Evolutionary conservation across 2,329 filamentous ascomycete species (phyloP), one percentile per base, ranked within the genome.

Genomic region (Monosporascus sp.): DNA sequence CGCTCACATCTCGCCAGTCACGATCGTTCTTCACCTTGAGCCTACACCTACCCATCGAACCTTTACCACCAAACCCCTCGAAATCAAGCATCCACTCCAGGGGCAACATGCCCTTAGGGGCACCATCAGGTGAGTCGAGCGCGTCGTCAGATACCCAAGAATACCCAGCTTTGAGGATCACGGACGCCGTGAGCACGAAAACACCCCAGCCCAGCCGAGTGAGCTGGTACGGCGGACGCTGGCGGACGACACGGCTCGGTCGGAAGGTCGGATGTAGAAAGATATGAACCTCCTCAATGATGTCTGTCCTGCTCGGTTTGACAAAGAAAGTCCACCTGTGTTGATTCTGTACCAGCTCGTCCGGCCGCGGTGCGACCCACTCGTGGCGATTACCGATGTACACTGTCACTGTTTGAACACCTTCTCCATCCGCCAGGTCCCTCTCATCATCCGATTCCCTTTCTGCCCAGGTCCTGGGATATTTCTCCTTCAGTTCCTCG

Each of bases 301-400:
- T 67, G n/a, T 76, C 73, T 9, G 65, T 68, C 3, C 72, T 64
- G n/a, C 68, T 72, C 1, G 69, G 64, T n/a, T 65, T 58, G 6
- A 77, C 71, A 56, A 77, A 78, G 55, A 77, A 76, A 0, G 67
- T 72, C 74, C 75, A 78, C 35, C 72, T 67, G 55, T 76, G 74
- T 52, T 65, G 58, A 47, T 74, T 75, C n/a, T 43, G 49, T n/a
- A 20, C 18, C 9, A 18, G 40, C 41, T 52, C 60, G 50, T 43
- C 66, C 50, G 35, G 57, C 18, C 17, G 48, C 54, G 55, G 48
- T n/a, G 59, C 49, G 3, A 70, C 57, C 11, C 66, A 44, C 11
- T 59, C 53, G 58, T 76, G 74, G 50, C 64, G 66, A 51, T 77
- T 77, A 17, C 74, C 75, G 49, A 77, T 71, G 53, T 74, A 66